Base-by-base conservation (phyloP, 495 filamentous ascomycete species). In the Neurospora sp. region DNA sequence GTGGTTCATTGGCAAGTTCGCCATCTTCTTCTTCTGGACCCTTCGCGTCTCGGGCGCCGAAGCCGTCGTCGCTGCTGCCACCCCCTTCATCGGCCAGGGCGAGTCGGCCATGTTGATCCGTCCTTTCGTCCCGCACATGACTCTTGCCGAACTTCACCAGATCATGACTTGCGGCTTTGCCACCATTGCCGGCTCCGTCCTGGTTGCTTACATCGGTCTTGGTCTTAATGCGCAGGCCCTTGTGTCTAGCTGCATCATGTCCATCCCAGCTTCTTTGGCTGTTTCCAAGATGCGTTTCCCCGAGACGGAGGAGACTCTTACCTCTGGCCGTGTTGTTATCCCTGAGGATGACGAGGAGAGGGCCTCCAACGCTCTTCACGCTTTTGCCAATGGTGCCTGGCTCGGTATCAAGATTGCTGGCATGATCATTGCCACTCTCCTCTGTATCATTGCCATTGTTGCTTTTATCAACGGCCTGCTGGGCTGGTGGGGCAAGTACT, bases 201-300 rank as follows among this genome's bases (percentile, higher is more conserved):
- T 97, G 20, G 89, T 94, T 39, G 92, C 91, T 14, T 96, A 94
- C 78, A 91, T 94, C 72, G 82, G 85, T 14, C 89, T 97, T 77
- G 93, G 93, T 40, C 84, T 97, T 70, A 94, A 91, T 79, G 84
- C 92, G 0, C 89, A 94, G 78, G 94, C 94, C 3, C 86, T 97
- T n/a, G 90, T 97, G 68, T 96, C 92, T n/a, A 91, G 91, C 45
- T 93, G 91, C 77, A 92, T 97, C 75, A 97, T 97, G 94, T 92
- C 89, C 69, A 97, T 97, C 74, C 94, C 94, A 0, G 93, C 93
- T 0, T 94, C 92, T 3, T 85, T 97, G 10, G 93, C 94, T 22
- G 88, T 93, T 40, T 94, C 92, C 59, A 97, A 97, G 81, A 85
- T 97, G 70, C 92, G 94, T 35, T 96, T 89, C 81, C 94, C 94